Evolutionary conservation across 768 basidiomycete genomes (phyloP), one percentile per base, ranked within the genome.

Genomic region (Suillus americanus): DNA sequence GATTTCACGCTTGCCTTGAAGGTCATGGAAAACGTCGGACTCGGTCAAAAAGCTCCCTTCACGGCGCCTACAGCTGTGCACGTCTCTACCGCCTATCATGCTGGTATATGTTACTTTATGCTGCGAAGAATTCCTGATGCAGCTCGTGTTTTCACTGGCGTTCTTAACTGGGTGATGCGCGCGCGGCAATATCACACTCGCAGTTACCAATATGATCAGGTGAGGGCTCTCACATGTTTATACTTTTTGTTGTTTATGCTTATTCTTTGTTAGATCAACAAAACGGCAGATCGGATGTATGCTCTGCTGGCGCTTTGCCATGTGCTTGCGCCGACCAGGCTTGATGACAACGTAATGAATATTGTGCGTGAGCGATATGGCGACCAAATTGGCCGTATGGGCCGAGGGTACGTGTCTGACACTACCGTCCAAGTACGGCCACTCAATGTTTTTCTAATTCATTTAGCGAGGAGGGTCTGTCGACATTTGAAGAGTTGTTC

Each of bases 251-350:
- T n/a, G n/a, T 60, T 50, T 20, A 35, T 30, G 60, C 20, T 28
- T 20, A n/a, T 20, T 43, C n/a, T 62, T 20, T 54, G n/a, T 43
- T 70, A 94, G 92, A 97, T 99, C 78, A 95, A 90, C 80, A 98
- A 98, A 83, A 96, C 92, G 20, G 96, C 94, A 3, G 97, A 99
- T 73, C 83, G 97, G 54, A 99, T 99, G 96, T 97, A 98, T 71
- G 95, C 95, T 6, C 78, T 99, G 38, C 92, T 98, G 67, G 94
- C 95, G 8, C 88, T 99, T 65, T 97, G 95, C 80, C 91, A 94
- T 69, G 91, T 93, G 1, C 84, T 99, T 10, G 95, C 95, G 3
- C 96, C 97, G 2, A 95, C 90, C 63, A 85, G 95, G 64, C 80
- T 97, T 66, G 97, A 99, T 72, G 96, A 97, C 74, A 95, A 94